A percentile compares a stretch with the other conserved stretches of the same genome.
Evolutionary conservation across 2,329 filamentous ascomycete genomes (phyloP).

Genomic region (Pseudogymnoascus sp.): DNA sequence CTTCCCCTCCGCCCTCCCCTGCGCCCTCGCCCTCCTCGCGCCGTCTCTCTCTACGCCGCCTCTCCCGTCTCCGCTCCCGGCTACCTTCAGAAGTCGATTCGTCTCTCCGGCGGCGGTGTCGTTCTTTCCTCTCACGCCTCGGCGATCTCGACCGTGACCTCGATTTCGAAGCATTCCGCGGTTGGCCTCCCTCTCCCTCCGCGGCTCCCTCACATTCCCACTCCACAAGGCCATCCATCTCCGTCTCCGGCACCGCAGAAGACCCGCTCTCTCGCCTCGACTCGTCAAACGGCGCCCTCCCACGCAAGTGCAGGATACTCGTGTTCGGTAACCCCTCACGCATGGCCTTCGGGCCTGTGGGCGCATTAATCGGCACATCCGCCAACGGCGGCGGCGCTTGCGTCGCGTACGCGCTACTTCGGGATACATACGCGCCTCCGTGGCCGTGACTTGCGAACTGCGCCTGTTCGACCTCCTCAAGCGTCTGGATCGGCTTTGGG

Average conservation of each 20-base stretch:
- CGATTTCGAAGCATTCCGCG: conserved; percentile 10
- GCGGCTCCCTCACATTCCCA: conserved; percentile 18
- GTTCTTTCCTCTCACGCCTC: conserved; percentile 17
- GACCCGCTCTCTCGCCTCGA: conserved; percentile 9
- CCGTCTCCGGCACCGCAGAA: conserved; percentile 16
- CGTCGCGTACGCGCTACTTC: background rate
- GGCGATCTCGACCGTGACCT: conserved; percentile 26
- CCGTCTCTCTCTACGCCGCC: conserved; percentile 24
- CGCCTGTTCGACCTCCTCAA: conserved; percentile 21
- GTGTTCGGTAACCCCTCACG: conserved; percentile 79
- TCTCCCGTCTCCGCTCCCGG: conserved; percentile 19
- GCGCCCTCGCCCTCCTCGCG: conserved; percentile 25
- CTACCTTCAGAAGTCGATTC: conserved; percentile 15
- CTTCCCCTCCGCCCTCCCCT: conserved; percentile 25
- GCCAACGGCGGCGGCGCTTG: background rate
- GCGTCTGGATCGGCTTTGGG: conserved; percentile 26
- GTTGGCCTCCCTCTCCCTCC: background rate
- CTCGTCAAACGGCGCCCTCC: conserved; percentile 23
- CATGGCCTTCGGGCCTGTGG: conserved; percentile 92
- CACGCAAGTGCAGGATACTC: conserved; percentile 57
- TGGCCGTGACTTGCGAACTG: background rate
- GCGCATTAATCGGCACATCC: conserved; percentile 59
- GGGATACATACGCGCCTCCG: background rate
- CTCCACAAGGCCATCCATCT: conserved; percentile 21
- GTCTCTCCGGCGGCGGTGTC: background rate